Evolutionary conservation across 225 moss, liverwort and hornwort species (phyloP), one percentile per base, ranked within the genome.

Genomic region (Antitrichia curtipendula): DNA sequence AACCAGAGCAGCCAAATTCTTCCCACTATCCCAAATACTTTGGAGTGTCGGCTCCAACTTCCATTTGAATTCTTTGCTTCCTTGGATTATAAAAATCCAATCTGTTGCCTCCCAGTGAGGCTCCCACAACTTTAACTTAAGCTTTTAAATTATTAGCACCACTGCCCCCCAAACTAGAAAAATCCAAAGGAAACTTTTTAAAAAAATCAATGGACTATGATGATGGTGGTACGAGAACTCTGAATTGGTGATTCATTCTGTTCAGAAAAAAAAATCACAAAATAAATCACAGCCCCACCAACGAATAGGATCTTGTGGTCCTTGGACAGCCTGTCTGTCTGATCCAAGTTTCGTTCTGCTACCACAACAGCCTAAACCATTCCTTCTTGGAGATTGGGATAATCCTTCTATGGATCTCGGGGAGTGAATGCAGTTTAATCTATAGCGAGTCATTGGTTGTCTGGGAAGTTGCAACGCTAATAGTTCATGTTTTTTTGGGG

Each of bases 331-430:
- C 10, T 17, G 36, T 75, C 23, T 45, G 45, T 45, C 45, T 45
- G 45, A n/a, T n/a, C n/a, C n/a, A n/a, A n/a, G n/a, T n/a, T n/a
- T n/a, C n/a, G n/a, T n/a, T n/a, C n/a, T n/a, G n/a, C n/a, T n/a
- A n/a, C n/a, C 34, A 18, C 18, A 19, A 18, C 34, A 34, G 31
- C 31, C 15, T 15, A 4, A 27, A 41, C 4, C 32, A 72, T 45
- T 45, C 10, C 28, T 17, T 1, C 74, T 72, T 18, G 49, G 74
- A 74, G 49, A 74, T 74, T 74, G 74, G 47, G 47, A 73, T 18
- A 24, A 40, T 40, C 4, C 8, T 1, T 45, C 6, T 17, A 0
- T 45, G 1, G 12, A 47, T 41, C 5, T 8, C 1, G 27, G 15
- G 41, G 70, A 70, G 70, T 29, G 17, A 73, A 29, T 73, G 10